These are phyloP conservation scores for Salix koriyanagi DNA, from an alignment of 345 rosid genomes.

Conservation along the genomic window DNA sequence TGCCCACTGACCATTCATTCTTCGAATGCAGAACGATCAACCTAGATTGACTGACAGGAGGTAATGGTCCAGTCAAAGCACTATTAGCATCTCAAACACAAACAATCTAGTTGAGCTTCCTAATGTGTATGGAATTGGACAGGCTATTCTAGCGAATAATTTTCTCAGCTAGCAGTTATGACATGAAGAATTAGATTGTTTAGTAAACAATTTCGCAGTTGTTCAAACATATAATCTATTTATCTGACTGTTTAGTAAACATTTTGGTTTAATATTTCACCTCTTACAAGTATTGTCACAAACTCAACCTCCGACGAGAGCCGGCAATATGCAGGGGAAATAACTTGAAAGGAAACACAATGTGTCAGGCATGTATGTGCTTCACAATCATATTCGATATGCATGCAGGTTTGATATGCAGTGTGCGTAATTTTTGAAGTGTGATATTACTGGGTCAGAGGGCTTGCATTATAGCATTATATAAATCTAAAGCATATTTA, in stretches of 20 bases:
- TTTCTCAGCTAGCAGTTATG: not conserved
- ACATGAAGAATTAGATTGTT: not conserved
- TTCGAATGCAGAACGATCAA: not conserved
- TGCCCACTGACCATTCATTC: not conserved
- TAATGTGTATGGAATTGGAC: not conserved
- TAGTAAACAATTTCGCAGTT: not conserved
- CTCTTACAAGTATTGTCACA: too few relatives aligned
- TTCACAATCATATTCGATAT: not conserved
- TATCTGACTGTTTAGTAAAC: not conserved
- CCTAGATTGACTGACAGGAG: conserved; percentile 2
- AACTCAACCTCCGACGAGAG: not conserved
- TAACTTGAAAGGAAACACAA: not conserved
- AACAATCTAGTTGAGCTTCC: not conserved
- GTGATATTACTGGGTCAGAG: not conserved
- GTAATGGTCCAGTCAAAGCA: not conserved
- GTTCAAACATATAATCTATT: not conserved
- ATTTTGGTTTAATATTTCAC: not conserved
- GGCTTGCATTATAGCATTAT: not conserved
- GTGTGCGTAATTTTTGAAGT: not conserved
- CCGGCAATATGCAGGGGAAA: too few relatives aligned
- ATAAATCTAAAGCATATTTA: not conserved
- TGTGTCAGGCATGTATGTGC: not conserved
- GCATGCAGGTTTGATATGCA: not conserved
- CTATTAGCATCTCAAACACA: not conserved
- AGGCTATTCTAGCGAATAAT: not conserved